phyloP scores from a whole-genome alignment of 176 grass and related monocot species.

The Aegilops bicornis region DNA sequence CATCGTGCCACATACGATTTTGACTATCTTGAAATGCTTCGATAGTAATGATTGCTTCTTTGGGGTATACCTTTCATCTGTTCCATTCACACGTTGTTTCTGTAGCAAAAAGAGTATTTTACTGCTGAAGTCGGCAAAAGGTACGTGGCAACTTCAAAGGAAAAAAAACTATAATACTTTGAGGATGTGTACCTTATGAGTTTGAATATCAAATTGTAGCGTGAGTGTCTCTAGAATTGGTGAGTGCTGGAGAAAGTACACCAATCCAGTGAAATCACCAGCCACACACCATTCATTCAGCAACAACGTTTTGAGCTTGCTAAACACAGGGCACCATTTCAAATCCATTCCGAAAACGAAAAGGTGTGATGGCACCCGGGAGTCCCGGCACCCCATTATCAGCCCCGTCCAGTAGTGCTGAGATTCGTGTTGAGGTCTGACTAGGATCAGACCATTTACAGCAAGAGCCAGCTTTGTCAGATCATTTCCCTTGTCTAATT shows the following conservation, averaged over 20 bases:
- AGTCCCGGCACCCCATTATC: no score
- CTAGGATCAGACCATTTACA: no score
- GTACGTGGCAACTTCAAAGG: background rate
- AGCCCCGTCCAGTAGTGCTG: no score
- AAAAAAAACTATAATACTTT: background rate
- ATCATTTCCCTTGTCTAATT: no score
- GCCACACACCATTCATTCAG: background rate
- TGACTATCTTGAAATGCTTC: background rate
- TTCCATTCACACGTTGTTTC: background rate
- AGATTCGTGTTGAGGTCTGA: no score
- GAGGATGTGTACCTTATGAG: background rate
- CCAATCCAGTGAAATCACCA: background rate
- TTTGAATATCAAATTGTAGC: background rate
- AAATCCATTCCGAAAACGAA: background rate
- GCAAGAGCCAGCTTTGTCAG: no score
- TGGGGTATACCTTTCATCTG: background rate
- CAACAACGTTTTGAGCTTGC: background rate
- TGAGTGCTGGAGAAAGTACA: background rate
- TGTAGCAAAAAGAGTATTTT: background rate
- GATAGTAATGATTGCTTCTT: background rate
- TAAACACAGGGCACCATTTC: background rate
- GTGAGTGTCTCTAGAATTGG: background rate
- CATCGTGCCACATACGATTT: background rate
- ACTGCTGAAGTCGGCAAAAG: background rate
- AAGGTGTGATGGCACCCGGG: no score